A percentile compares a stretch with the other conserved stretches of the same genome.
Evolutionary conservation across 1,284 basidiomycete genomes (phyloP).

Genomic region (Microbotryum saponariae): DNA sequence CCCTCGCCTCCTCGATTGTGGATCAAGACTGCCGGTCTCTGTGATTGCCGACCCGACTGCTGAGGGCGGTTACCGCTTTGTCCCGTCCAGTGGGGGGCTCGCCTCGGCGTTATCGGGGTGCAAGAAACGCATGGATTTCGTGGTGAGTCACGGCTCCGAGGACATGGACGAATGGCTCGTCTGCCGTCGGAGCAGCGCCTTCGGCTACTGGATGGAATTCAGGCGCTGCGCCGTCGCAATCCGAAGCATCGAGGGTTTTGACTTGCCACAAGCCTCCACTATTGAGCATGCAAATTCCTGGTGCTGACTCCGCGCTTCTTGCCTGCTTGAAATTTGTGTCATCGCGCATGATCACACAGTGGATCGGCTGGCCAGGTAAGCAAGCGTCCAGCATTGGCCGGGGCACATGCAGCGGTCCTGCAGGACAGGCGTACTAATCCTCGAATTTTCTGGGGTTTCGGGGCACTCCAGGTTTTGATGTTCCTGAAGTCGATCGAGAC

Average conservation of each 20-base stretch:
- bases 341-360: conserved; percentile 9
- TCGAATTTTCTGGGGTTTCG: background rate
- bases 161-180: no score
- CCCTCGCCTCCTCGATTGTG: background rate
- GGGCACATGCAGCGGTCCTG: background rate
- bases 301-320: no score
- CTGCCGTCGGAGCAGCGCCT: no score
- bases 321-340: no score
- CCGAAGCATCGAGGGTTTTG: no score
- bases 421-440: background rate
- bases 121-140: conserved; percentile 93
- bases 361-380: conserved; percentile 40
- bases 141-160: conserved; percentile 36
- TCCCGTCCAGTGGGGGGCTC: conserved; percentile 87
- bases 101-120: conserved; percentile 89
- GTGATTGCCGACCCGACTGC: conserved; percentile 21
- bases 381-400: background rate
- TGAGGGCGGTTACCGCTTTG: conserved; percentile 56
- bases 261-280: no score
- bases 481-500: conserved; percentile 75
- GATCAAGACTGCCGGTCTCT: conserved; percentile 3
- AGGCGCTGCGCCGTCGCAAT: no score
- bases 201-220: no score
- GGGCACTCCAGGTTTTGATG: conserved; percentile 61
- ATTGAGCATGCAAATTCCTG: no score